phyloP scores from a whole-genome alignment of 176 grass and related monocot species.

The Elymus sibiricus region DNA sequence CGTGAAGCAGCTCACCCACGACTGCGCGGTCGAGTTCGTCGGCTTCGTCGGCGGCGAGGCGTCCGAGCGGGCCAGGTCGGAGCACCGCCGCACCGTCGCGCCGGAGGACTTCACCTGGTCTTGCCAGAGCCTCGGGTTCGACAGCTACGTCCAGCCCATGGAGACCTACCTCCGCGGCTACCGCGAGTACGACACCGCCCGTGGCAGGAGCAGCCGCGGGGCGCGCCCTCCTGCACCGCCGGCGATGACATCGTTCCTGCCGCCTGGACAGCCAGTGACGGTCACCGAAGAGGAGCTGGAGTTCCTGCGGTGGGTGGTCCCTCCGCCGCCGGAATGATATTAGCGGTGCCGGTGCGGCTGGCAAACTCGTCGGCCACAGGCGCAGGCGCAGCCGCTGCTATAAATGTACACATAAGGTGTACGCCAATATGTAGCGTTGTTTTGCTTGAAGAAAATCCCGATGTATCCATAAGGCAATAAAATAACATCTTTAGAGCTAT shows the following conservation, averaged over 20 bases:
- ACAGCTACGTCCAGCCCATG: slow-evolving; percentile 50
- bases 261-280: neutral
- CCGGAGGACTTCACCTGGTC: slow-evolving; percentile 56
- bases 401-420: neutral
- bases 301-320: slow-evolving; percentile 1
- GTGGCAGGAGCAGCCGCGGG: neutral
- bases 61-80: slow-evolving; percentile 15
- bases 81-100: slow-evolving; percentile 51
- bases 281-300: slow-evolving; percentile 13
- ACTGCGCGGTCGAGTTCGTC: slow-evolving; percentile 67
- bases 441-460: neutral
- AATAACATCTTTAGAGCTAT: neutral
- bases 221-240: neutral
- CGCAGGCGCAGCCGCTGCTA: neutral
- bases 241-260: neutral
- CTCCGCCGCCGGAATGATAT: neutral
- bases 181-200: slow-evolving; percentile 31
- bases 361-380: neutral
- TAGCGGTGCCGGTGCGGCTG: neutral
- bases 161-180: slow-evolving; percentile 35
- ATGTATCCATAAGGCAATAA: neutral
- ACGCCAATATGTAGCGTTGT: neutral
- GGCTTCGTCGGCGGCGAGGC: slow-evolving; percentile 66
- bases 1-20: slow-evolving; percentile 52
- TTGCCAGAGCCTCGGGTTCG: slow-evolving; percentile 38